Base-by-base conservation (phyloP, 768 basidiomycete species). In the Pleurotus sapidus region DNA sequence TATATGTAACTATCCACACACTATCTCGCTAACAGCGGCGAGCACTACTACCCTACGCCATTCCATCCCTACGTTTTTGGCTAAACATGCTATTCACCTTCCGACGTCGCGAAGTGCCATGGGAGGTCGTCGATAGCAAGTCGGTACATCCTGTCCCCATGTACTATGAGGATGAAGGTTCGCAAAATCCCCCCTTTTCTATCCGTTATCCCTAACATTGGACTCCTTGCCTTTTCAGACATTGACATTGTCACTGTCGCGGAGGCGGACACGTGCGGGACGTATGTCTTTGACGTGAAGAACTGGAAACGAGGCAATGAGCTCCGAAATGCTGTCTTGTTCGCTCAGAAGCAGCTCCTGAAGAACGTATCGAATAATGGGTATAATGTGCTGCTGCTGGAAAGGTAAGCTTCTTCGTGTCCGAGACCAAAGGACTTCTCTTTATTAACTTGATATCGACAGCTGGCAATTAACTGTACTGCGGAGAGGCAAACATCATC, bases 91-190 rank as follows among this genome's bases (percentile, higher is more conserved):
- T 79, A 63, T 74, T 79, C 63, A 72, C 61, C 20, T 80, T 87
- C 62, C 78, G 82, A 59, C 77, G 83, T 59, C 81, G 77, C 60
- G 82, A 87, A 64, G 72, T 72, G 7, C 82, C 88, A 38, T 92
- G 90, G 90, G 90, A 92, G 72, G 89, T 91, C 42, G 86, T 91
- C 25, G 84, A 84, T 57, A 83, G 77, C 65, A 82, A 80, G 64
- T 70, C 74, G 30, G 82, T 92, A 49, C 80, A 84, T 46, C 84
- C 89, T 23, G 80, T 91, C 12, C 75, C 81, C 15, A 82, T 80
- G 69, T 88, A 83, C 68, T 79, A 83, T 60, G 84, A 83, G 53
- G 82, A 87, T 60, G 77, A 79, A 65, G 84, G 84, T 84, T 57
- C 47, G 77, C 65, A 46, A 25, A n/a, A 48, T 34, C 3, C 7